Evolutionary conservation across 2,329 filamentous ascomycete genomes (phyloP).

Genomic region (Lachnellula occidentalis): DNA sequence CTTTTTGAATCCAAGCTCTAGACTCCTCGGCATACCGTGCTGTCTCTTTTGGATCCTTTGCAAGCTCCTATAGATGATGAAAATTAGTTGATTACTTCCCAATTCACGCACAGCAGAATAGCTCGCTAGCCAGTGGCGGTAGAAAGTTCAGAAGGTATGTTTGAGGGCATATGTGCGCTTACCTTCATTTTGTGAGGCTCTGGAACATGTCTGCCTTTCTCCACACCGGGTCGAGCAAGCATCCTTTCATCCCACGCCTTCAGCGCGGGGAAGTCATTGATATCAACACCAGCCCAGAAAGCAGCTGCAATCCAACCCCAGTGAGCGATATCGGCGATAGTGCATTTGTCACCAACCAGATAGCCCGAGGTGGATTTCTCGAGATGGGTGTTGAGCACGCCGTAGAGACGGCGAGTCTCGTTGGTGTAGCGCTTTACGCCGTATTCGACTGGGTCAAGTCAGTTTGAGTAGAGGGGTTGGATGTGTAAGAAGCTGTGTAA

Average conservation of each 20-base stretch:
- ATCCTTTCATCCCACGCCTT: constrained; percentile 73
- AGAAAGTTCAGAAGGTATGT: too few species aligned
- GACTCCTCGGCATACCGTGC: constrained; percentile 49
- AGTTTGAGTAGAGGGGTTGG: too few species aligned
- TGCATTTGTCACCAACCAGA: constrained; percentile 62
- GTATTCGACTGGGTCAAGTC: constrained; percentile 52
- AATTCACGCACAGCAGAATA: too few species aligned
- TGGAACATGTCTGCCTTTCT: constrained; percentile 72
- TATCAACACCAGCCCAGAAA: constrained; percentile 53
- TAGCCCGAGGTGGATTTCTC: constrained; percentile 49
- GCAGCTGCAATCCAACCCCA: constrained; percentile 22
- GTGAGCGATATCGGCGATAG: constrained; percentile 73
- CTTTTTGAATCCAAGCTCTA: constrained; percentile 60
- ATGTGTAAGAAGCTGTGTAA: too few species aligned
- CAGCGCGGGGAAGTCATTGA: constrained; percentile 69
- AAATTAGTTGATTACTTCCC: too few species aligned
- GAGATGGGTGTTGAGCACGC: constrained; percentile 69
- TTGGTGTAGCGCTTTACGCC: constrained; percentile 77
- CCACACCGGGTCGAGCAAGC: constrained; percentile 61
- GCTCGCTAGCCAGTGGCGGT: too few species aligned
- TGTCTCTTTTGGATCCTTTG: constrained; percentile 43
- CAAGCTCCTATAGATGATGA: constrained; percentile 26
- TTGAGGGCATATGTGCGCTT: too few species aligned
- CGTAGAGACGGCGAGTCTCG: constrained; percentile 78
- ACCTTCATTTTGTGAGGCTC: constrained; percentile 54